Percentiles rank a stretch among this genome's conserved stretches.
phyloP scores from a whole-genome alignment of 306 rosid species.

The Cicer arietinum region DNA sequence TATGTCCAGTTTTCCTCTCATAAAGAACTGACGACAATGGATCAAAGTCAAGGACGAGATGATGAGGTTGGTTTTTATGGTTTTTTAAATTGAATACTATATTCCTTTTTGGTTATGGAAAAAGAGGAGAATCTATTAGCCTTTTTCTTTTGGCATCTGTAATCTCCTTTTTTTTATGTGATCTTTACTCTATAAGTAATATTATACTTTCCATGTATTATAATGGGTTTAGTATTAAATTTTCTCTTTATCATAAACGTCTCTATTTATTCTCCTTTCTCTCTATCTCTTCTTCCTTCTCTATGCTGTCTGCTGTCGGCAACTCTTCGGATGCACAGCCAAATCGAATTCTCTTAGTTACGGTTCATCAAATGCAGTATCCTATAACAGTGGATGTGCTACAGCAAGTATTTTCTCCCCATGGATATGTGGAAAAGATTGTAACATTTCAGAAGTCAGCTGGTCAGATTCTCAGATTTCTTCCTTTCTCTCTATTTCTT shows the following conservation, averaged over 20 bases:
- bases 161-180: constrained; percentile 14
- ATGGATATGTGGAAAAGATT: constrained; percentile 98
- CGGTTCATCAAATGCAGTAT: constrained; percentile 98
- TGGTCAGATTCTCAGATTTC: constrained; percentile 95
- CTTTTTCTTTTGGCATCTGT: constrained; percentile 12
- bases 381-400: constrained; percentile 99
- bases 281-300: constrained; percentile 85
- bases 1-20: constrained; percentile 98
- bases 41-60: constrained; percentile 94
- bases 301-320: constrained; percentile 80
- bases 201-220: constrained; percentile 16
- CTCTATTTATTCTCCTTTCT: constrained; percentile 89
- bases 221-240: constrained; percentile 42
- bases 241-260: constrained; percentile 57
- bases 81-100: constrained; percentile 7
- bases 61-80: constrained; percentile 81
- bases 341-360: constrained; percentile 97
- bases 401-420: constrained; percentile 97
- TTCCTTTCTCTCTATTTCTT: constrained; percentile 57
- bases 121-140: constrained; percentile 10
- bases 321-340: constrained; percentile 87
- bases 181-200: background rate
- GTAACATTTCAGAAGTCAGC: constrained; percentile 99
- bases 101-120: constrained; percentile 31
- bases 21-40: constrained; percentile 94